Evolutionary conservation across 306 rosid genomes (phyloP).

Genomic region (Ceratonia siliqua): DNA sequence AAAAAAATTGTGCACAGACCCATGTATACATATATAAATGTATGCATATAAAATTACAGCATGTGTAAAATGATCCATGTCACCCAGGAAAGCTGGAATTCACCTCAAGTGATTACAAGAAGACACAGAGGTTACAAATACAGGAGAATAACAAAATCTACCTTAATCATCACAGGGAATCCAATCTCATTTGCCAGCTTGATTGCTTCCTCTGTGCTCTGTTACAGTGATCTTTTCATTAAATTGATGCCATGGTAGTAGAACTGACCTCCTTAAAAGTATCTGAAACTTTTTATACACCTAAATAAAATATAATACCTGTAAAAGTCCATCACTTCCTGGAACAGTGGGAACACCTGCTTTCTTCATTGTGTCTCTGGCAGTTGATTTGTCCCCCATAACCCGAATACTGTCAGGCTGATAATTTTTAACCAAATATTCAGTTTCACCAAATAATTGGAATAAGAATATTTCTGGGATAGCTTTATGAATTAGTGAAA

Average conservation of each 20-base stretch:
- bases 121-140: constrained; percentile 10
- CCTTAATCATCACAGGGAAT: constrained; percentile 98
- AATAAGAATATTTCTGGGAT: not conserved
- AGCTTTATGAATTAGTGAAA: not conserved
- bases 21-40: not conserved
- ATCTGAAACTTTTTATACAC: constrained; percentile 25
- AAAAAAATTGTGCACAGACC: not conserved
- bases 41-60: not conserved
- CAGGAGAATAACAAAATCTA: constrained; percentile 32
- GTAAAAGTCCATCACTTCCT: constrained; percentile 77
- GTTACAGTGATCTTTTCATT: constrained; percentile 32
- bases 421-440: constrained; percentile 39
- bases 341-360: constrained; percentile 86
- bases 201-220: constrained; percentile 92
- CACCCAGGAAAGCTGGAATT: constrained; percentile 22
- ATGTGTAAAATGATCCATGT: not conserved
- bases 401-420: constrained; percentile 94
- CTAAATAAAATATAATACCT: constrained; percentile 58
- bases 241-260: constrained; percentile 10
- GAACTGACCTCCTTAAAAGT: constrained; percentile 12
- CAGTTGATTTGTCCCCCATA: constrained; percentile 98
- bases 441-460: constrained; percentile 22
- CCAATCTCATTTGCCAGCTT: constrained; percentile 90
- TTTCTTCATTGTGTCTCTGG: constrained; percentile 90
- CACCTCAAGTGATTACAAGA: constrained; percentile 13